Evolutionary conservation across 306 rosid genomes (phyloP), one percentile per base, ranked within the genome.

Genomic region (Castanea sativa): DNA sequence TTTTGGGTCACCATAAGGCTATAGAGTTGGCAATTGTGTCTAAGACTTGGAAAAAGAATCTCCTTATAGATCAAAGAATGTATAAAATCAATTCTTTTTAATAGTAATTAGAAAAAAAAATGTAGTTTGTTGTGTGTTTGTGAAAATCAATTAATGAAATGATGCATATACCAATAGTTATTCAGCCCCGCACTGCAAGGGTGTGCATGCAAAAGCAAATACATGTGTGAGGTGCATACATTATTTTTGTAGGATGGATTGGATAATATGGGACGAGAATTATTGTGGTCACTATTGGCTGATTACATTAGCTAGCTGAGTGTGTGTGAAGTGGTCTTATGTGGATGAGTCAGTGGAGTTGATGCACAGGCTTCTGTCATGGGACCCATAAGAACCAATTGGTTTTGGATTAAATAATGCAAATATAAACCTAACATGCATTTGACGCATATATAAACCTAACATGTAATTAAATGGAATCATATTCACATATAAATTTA

Each of bases 391-490:
- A 67, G 27, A 64, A 64, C 4, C 32, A 19, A 16, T 30, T n/a
- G 70, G 11, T 32, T 30, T 67, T 32, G 7, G 29, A 27, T 29
- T 23, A 29, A 63, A 63, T 29, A 63, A 63, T 49, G 53, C 53
- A 49, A 10, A 49, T 21, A 21, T n/a, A 21, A 21, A 21, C 23
- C 23, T 21, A 21, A 60, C 30, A n/a, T 53, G 63, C 53, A 75
- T 72, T 63, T 82, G 73, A 21, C 30, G 78, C 58, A 78, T 60
- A 49, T 20, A 76, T 9, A 52, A 73, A 63, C 27, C 55, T 71
- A 78, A 19, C 69, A 74, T 25, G 69, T 19, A 27, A 80, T 51
- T 13, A 64, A n/a, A 55, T 5, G 32, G 9, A 5, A 2, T 9
- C 7, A 6, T 16, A 30, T 58, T 33, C 69, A 61, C 3, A 12